Base-by-base conservation (phyloP, 192 early-diverging fungal species). In the Coemansia javaensis region DNA sequence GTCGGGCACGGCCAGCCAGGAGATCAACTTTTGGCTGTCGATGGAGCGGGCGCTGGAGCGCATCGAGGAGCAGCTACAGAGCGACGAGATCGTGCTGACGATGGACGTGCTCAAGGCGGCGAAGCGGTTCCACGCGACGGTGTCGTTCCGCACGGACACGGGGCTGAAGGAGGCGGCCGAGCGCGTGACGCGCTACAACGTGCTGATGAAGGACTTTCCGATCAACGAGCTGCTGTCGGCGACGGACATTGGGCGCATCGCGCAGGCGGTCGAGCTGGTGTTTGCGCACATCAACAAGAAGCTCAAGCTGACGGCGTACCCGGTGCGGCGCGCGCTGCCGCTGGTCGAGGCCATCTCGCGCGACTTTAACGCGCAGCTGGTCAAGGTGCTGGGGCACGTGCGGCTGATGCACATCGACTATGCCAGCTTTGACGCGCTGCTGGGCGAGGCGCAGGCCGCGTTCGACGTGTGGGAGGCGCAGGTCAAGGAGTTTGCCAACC, bases 21-120 rank as follows among this genome's bases (percentile, higher is more conserved):
- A 99, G 70, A 94, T 99, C 71, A 95, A 94, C 72, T 99, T 98
- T 66, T 99, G 97, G 97, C 75, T 95, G 25, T 86, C 85, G 42
- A 94, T 99, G 92, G 97, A 99, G 66, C 77, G 84, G 14, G 91
- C 90, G 18, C 69, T 99, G 36, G 86, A 88, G 50, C 80, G 85
- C 44, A 94, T 99, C 52, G 93, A 98, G 52, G 89, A 92, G 48
- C 91, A 96, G 74, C 71, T 99, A 27, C 90, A 89, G 77, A 88
- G 86, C 64, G 91, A 95, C 44, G 82, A 88, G 67, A 82, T 90
- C 39, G 82, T 89, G 38, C 73, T 98, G 27, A 93, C 95, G 7
- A 79, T 99, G 48, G 93, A 95, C 32, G 85, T 97, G 35, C 77
- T 99, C 51, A 92, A 90, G 57, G 81, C 90, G 23, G 97, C 97